A percentile compares a stretch with the other conserved stretches of the same genome.
Conservation (phyloP, 805 yeast genomes). For the Diddensiella transvaalensis region DNA sequence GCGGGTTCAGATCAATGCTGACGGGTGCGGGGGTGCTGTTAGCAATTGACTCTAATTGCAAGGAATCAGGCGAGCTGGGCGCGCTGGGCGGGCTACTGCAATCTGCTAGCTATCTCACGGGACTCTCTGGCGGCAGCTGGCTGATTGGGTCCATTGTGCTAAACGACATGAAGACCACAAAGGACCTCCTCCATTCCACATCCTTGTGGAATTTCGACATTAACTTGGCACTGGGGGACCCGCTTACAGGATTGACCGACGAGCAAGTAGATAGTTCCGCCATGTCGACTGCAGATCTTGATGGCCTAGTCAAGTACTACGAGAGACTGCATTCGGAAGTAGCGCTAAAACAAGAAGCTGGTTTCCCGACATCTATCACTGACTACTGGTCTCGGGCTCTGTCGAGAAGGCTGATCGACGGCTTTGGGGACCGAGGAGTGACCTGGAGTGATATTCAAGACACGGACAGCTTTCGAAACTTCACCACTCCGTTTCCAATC, state of each 20-base stretch:
- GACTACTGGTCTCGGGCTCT: slow-evolving; percentile 79
- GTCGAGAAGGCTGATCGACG: slow-evolving; percentile 58
- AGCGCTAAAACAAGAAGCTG: slow-evolving; percentile 50
- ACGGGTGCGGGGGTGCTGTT: slow-evolving; percentile 77
- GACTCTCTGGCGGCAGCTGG: slow-evolving; percentile 85
- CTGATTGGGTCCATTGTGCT: slow-evolving; percentile 60
- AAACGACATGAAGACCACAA: slow-evolving; percentile 69
- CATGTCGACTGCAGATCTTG: slow-evolving; percentile 10
- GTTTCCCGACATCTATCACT: slow-evolving; percentile 60
- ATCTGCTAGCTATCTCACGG: slow-evolving; percentile 63
- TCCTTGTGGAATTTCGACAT: slow-evolving; percentile 65
- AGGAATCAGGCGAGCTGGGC: slow-evolving; percentile 43
- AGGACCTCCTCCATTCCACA: slow-evolving; percentile 44
- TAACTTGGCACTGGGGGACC: slow-evolving; percentile 43
- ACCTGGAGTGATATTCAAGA: slow-evolving; percentile 52
- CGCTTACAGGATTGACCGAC: neutral
- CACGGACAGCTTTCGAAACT: slow-evolving; percentile 52
- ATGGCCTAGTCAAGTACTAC: slow-evolving; percentile 16
- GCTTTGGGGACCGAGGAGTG: slow-evolving; percentile 52
- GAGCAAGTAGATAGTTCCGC: neutral
- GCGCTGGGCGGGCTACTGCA: slow-evolving; percentile 76
- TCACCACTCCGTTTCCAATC: slow-evolving; percentile 62
- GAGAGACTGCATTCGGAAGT: slow-evolving; percentile 13
- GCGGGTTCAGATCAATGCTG: slow-evolving; percentile 87
- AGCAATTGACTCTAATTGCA: slow-evolving; percentile 53